phyloP scores from a whole-genome alignment of 176 grass and related monocot genomes.

The Oryza australiensis region DNA sequence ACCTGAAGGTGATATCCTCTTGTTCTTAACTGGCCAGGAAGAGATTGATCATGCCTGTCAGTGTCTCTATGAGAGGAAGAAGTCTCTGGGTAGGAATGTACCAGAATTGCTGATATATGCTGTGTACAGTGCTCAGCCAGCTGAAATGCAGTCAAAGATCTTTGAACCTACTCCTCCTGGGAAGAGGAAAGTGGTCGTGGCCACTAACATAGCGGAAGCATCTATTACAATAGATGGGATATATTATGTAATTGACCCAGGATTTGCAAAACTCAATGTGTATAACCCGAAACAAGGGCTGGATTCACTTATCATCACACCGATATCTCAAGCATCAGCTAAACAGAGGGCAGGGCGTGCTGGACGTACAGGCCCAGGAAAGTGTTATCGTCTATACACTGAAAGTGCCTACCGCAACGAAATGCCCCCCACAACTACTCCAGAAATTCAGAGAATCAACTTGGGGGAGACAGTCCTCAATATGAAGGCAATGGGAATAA shows the following conservation, averaged over 20 bases:
- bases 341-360: conserved; percentile 79
- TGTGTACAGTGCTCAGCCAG: conserved; percentile 57
- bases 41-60: conserved; percentile 47
- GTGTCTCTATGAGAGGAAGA: conserved; percentile 32
- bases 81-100: conserved; percentile 43
- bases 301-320: conserved; percentile 63
- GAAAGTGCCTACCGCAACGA: conserved; percentile 72
- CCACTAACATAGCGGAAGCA: conserved; percentile 75
- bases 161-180: conserved; percentile 52
- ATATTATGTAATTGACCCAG: conserved; percentile 62
- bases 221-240: conserved; percentile 49
- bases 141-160: conserved; percentile 49
- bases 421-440: conserved; percentile 56
- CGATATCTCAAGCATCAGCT: conserved; percentile 70
- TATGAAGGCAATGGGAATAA: conserved; percentile 85
- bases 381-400: conserved; percentile 71
- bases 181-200: conserved; percentile 79
- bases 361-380: conserved; percentile 48
- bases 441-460: conserved; percentile 69
- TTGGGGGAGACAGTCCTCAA: conserved; percentile 54
- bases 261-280: conserved; percentile 65
- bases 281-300: conserved; percentile 66
- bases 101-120: conserved; percentile 59
- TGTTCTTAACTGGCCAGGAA: conserved; percentile 73
- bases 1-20: conserved; percentile 62